These are phyloP conservation scores for Pseudogymnoascus sp. DNA, from an alignment of 2,329 filamentous ascomycete species.

Conservation along the genomic window DNA sequence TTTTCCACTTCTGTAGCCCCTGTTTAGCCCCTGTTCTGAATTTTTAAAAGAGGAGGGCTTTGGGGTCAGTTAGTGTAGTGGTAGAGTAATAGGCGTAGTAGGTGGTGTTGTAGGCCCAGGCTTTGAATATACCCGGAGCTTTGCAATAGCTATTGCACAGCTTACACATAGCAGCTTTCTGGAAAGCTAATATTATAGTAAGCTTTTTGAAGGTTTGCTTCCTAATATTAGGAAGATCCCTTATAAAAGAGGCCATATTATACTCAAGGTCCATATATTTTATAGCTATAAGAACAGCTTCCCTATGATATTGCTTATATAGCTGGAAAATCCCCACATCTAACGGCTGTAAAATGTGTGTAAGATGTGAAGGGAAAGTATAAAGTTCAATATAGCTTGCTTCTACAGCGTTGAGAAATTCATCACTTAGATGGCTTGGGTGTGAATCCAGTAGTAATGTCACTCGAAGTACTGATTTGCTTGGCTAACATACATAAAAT, in stretches of 20 bases:
- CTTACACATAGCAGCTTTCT: neutral
- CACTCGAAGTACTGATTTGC: too few species aligned
- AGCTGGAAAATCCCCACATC: neutral
- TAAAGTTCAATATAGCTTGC: neutral
- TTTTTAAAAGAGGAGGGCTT: neutral
- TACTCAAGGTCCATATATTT: neutral
- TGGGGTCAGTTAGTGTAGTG: too few species aligned
- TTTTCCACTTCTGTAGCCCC: neutral
- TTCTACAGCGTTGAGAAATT: neutral
- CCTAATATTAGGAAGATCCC: neutral
- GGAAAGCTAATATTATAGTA: neutral
- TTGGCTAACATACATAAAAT: too few species aligned
- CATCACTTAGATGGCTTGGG: neutral
- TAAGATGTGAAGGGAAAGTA: neutral
- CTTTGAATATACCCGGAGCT: neutral
- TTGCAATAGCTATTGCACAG: neutral
- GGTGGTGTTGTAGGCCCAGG: neutral
- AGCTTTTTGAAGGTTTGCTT: neutral
- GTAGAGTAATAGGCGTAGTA: neutral
- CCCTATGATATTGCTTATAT: neutral
- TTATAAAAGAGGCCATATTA: neutral
- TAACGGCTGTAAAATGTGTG: conserved; percentile 1
- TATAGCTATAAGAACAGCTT: neutral
- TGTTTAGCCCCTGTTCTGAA: neutral
- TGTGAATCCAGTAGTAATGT: neutral